These are phyloP conservation scores for Eucalyptus tenuipes DNA, from an alignment of 345 rosid genomes.

Conservation along the genomic window DNA sequence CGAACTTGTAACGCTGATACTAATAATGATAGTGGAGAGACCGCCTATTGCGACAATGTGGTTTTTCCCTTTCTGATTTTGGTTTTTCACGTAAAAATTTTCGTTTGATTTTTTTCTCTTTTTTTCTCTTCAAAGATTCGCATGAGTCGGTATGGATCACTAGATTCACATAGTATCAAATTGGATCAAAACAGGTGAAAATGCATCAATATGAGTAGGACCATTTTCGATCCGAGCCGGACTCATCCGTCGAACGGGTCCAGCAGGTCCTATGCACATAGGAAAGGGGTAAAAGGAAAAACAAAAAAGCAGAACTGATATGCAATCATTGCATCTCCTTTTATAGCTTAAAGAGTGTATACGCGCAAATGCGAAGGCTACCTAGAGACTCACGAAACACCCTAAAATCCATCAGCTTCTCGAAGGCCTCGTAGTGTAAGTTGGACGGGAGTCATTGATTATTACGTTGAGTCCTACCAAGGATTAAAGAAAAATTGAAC, in stretches of 20 bases:
- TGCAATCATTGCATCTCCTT: background rate
- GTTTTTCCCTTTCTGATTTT: too few species aligned
- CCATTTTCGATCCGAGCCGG: rapidly evolving
- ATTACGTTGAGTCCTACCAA: background rate
- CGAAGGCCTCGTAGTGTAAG: background rate
- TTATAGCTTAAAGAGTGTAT: too few species aligned
- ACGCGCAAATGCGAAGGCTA: background rate
- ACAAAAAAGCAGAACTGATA: background rate
- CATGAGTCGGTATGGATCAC: too few species aligned
- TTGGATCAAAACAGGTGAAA: rapidly evolving
- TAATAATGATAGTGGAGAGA: too few species aligned
- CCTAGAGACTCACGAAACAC: background rate
- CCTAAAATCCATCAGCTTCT: background rate
- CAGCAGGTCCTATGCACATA: background rate
- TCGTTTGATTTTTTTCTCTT: too few species aligned
- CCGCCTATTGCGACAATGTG: rapidly evolving
- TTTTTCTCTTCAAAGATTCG: too few species aligned
- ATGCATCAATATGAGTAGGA: rapidly evolving
- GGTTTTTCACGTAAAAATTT: too few species aligned
- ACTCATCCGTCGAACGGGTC: background rate
- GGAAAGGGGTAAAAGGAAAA: background rate
- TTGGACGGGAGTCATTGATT: background rate
- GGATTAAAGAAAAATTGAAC: background rate
- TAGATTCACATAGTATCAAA: too few species aligned
- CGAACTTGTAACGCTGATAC: too few species aligned